Base-by-base conservation (phyloP, 176 grass and related monocot genomes). In the Phoenix roebelenii region DNA sequence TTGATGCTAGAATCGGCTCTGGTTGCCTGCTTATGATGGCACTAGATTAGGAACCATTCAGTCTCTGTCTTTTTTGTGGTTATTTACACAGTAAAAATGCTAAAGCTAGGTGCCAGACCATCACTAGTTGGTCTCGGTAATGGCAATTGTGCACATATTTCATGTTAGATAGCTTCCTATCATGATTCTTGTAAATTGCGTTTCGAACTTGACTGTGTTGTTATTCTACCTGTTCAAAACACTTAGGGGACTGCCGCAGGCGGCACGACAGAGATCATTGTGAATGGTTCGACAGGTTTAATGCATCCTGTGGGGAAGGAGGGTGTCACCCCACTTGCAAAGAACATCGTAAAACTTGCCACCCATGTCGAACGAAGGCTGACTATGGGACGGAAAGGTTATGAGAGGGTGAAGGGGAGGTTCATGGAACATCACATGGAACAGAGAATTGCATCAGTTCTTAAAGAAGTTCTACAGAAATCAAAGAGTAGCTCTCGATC, bases 381-480 rank as follows among this genome's bases (percentile, higher is more conserved):
- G 73, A 67, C 80, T 57, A 85, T 89, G 73, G 87, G 93, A 32
- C 70, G 74, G 63, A 92, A 80, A 54, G 81, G 93, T 18, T 92
- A 88, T 15, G 78, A 73, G 55, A 79, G 87, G 60, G 81, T 92
- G 22, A 91, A 80, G 56, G 84, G 89, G 25, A 76, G 22, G 67
- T 98, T 98, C 76, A 83, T 88, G 87, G 93, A 92, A n/a, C 82
- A 89, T 59, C 87, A 98, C 65, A 98, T 98, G 93, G 73, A 84
- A 0, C 73, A 74, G 23, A 76, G 87, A 66, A 89, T 98, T 6
- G 93, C 93, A 1, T 26, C 26, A 0, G 93, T 92, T 61, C 50
- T 90, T 16, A 82, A 76, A 67, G 60, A 85, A 64, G 74, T 90
- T 54, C 58, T 83, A 3, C 16, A 62, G 22, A 85, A 76, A 72